Evolutionary conservation across 2,329 filamentous ascomycete genomes (phyloP).

Genomic region (Neurospora crassa): DNA sequence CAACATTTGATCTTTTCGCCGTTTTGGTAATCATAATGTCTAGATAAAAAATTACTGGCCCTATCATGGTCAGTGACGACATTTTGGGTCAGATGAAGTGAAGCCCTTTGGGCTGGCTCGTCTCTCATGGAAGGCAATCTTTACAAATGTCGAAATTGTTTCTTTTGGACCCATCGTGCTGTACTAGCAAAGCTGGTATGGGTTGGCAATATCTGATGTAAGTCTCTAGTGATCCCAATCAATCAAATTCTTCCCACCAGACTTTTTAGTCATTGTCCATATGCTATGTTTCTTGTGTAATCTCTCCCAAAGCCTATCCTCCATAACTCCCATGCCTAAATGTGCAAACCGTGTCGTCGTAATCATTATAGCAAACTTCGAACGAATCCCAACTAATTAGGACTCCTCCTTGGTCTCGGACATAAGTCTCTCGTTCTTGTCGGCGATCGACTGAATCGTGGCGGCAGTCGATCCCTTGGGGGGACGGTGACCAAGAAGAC

Average conservation of each 20-base stretch:
- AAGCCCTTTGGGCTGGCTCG: not conserved
- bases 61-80: not conserved
- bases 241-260: not conserved
- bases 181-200: not conserved
- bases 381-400: not conserved
- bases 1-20: not conserved
- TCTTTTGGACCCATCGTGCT: not conserved
- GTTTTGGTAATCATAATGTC: not conserved
- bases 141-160: not conserved
- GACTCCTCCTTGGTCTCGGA: not conserved
- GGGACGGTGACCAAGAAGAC: constrained; percentile 15
- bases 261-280: not conserved
- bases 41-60: not conserved
- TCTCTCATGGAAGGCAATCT: not conserved
- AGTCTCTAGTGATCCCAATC: not conserved
- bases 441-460: constrained; percentile 20
- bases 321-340: not conserved
- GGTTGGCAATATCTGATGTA: not conserved
- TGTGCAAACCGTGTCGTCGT: not conserved
- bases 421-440: constrained; percentile 14
- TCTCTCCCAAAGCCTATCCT: not conserved
- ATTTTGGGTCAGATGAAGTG: not conserved
- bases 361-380: not conserved
- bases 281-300: not conserved
- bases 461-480: constrained; percentile 21